Evolutionary conservation across 495 filamentous ascomycete genomes (phyloP).

Genomic region (Neurospora tetraspora): DNA sequence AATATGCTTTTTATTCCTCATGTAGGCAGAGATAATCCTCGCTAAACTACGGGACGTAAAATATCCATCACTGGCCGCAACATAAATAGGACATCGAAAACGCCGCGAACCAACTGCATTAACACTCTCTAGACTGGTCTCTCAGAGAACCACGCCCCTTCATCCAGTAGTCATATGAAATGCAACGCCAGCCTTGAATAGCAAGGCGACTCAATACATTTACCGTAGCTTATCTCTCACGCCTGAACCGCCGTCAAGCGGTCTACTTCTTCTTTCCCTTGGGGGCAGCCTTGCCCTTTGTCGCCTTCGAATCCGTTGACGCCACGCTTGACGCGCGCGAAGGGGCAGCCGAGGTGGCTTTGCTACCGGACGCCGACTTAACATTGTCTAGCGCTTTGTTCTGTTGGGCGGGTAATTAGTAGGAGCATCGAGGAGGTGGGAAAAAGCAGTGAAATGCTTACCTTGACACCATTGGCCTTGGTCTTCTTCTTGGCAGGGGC

Average conservation of each 20-base stretch:
- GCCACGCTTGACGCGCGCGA: constrained; percentile 45
- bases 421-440: neutral
- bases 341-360: constrained; percentile 43
- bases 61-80: neutral
- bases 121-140: neutral
- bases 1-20: neutral
- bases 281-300: constrained; percentile 29
- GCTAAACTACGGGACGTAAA: neutral
- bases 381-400: constrained; percentile 55
- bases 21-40: neutral
- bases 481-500: constrained; percentile 86
- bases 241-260: neutral
- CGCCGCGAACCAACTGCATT: neutral
- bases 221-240: neutral
- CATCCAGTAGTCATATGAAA: neutral
- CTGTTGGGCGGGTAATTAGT: constrained; percentile 20
- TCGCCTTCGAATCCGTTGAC: constrained; percentile 33
- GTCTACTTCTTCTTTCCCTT: constrained; percentile 48
- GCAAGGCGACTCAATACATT: neutral
- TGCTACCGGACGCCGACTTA: constrained; percentile 44
- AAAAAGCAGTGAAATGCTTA: constrained; percentile 17
- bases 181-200: neutral
- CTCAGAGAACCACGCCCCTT: neutral
- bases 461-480: constrained; percentile 65
- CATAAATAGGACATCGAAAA: neutral